phyloP scores from a whole-genome alignment of 805 yeast species.

The Phaffomyces thermotolerans region DNA sequence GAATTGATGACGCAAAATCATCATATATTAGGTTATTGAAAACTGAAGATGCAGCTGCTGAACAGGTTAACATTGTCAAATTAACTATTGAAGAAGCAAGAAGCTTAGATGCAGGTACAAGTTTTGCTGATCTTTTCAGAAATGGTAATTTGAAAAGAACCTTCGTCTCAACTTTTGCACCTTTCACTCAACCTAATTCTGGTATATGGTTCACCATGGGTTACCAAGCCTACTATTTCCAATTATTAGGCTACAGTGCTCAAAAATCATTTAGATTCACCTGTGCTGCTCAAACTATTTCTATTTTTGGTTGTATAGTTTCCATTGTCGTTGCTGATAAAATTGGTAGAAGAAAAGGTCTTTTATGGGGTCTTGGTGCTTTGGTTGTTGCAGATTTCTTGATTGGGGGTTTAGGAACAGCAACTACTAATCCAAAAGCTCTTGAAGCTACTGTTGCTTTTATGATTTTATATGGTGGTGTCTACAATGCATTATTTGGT shows the following conservation, averaged over 20 bases:
- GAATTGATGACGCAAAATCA: constrained; percentile 26
- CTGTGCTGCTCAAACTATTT: constrained; percentile 25
- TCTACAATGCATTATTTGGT: constrained; percentile 31
- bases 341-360: constrained; percentile 23
- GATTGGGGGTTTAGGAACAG: constrained; percentile 21
- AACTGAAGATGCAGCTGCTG: constrained; percentile 19
- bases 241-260: constrained; percentile 37
- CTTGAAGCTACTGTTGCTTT: constrained; percentile 21
- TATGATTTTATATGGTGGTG: constrained; percentile 23
- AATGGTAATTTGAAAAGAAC: constrained; percentile 38
- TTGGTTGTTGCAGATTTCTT: constrained; percentile 19
- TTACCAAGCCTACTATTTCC: constrained; percentile 41
- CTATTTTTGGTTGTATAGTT: constrained; percentile 24
- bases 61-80: constrained; percentile 25
- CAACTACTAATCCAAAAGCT: constrained; percentile 5
- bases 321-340: constrained; percentile 24
- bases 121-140: constrained; percentile 36
- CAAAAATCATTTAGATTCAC: constrained; percentile 32
- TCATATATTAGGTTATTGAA: constrained; percentile 19
- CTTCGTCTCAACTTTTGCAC: constrained; percentile 20
- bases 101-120: constrained; percentile 21
- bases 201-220: constrained; percentile 38
- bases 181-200: constrained; percentile 34
- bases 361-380: constrained; percentile 23
- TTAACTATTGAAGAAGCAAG: constrained; percentile 22